Evolutionary conservation across 495 filamentous ascomycete species (phyloP).

Genomic region (Tuber aestivum): DNA sequence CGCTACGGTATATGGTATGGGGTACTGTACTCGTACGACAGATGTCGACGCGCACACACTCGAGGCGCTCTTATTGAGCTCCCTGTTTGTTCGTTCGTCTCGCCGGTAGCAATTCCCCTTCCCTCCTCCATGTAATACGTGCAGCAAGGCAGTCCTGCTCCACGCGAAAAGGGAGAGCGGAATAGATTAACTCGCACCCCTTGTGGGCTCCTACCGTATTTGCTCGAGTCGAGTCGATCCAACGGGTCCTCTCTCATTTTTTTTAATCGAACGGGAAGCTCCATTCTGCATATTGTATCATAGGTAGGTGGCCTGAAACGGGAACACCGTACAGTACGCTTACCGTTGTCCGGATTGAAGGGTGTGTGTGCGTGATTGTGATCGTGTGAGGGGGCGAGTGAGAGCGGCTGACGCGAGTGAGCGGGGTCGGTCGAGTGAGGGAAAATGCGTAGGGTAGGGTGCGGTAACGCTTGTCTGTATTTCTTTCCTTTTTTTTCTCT

Average conservation of each 20-base stretch:
- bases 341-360: background rate
- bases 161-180: background rate
- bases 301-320: background rate
- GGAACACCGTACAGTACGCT: background rate
- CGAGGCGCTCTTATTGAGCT: background rate
- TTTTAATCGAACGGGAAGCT: background rate
- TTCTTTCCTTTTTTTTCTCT: background rate
- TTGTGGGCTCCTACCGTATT: background rate
- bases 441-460: background rate
- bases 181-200: background rate
- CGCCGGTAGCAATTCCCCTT: background rate
- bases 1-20: too few species aligned
- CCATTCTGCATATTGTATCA: conserved; percentile 1
- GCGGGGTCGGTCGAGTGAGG: conserved; percentile 6
- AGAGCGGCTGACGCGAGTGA: conserved; percentile 5
- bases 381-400: background rate
- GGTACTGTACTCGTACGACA: too few species aligned
- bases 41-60: background rate
- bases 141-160: background rate
- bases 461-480: background rate
- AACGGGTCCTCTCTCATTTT: background rate
- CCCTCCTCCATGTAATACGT: background rate
- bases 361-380: background rate
- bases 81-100: background rate
- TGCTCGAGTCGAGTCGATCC: background rate